Percentiles rank a stretch among this genome's conserved stretches.
phyloP scores from a whole-genome alignment of 73 alveolate genomes.

The Paramecium pentaurelia region DNA sequence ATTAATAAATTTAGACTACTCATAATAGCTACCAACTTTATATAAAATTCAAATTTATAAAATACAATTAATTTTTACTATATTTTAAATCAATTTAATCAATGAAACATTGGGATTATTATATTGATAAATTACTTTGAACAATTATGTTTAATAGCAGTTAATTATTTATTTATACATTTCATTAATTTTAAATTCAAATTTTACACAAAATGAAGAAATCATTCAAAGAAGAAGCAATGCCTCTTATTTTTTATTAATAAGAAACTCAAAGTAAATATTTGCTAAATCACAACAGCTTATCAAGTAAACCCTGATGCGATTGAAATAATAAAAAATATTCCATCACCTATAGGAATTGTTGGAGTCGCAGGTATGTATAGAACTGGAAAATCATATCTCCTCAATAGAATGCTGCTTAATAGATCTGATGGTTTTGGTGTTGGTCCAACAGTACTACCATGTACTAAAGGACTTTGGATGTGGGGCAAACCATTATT shows the following conservation, averaged over 20 bases:
- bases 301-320: conserved; percentile 78
- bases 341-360: conserved; percentile 87
- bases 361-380: conserved; percentile 98
- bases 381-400: conserved; percentile 96
- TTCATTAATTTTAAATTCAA: conserved; percentile 40
- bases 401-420: conserved; percentile 92
- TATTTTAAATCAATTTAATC: not conserved
- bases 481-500: conserved; percentile 91
- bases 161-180: not conserved
- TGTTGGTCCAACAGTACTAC: conserved; percentile 91
- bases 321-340: conserved; percentile 69
- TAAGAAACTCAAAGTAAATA: not conserved
- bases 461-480: conserved; percentile 96
- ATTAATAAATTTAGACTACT: not conserved
- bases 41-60: not conserved
- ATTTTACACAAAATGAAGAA: not conserved
- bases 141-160: not conserved
- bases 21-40: not conserved
- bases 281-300: not conserved
- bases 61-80: too few relatives aligned
- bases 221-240: conserved; percentile 33
- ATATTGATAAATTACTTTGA: not conserved
- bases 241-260: conserved; percentile 6
- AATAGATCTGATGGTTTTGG: conserved; percentile 92
- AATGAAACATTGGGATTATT: not conserved